These are phyloP conservation scores for Chlamydomonas sphaeroides DNA, from an alignment of 139 green algal species.

Conservation along the genomic window DNA sequence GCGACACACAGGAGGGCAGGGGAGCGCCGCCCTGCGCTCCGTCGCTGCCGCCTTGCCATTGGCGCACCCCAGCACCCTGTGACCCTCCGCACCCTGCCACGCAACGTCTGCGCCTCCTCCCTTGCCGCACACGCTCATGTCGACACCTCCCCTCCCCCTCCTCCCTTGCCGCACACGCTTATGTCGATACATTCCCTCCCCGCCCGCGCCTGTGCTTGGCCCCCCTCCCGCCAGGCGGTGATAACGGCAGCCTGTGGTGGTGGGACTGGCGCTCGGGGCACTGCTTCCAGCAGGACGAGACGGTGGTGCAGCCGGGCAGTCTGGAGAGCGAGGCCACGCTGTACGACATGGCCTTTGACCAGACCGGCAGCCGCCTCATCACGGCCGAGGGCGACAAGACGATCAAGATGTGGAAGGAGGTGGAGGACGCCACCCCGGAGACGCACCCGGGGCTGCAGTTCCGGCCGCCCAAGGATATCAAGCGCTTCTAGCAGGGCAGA, in stretches of 20 bases:
- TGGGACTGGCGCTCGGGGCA: slow-evolving; percentile 97
- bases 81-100: too few species aligned
- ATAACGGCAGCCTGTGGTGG: slow-evolving; percentile 73
- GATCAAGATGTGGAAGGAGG: slow-evolving; percentile 98
- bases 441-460: slow-evolving; percentile 89
- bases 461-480: slow-evolving; percentile 76
- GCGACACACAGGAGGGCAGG: too few species aligned
- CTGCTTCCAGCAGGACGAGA: slow-evolving; percentile 91
- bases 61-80: too few species aligned
- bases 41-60: too few species aligned
- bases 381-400: slow-evolving; percentile 85
- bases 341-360: slow-evolving; percentile 64
- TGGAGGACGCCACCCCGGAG: slow-evolving; percentile 86
- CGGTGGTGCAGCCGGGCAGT: slow-evolving; percentile 90
- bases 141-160: too few species aligned
- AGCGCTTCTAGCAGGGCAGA: slow-evolving; percentile 57
- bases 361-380: slow-evolving; percentile 30
- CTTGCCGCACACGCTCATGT: too few species aligned
- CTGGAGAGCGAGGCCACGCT: slow-evolving; percentile 80
- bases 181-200: too few species aligned
- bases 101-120: too few species aligned
- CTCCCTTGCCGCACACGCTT: too few species aligned
- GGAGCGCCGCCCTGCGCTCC: too few species aligned
- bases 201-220: too few species aligned
- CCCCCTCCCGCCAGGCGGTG: slow-evolving; percentile 60